phyloP scores from a whole-genome alignment of 352 stramenopile genomes.

The Phytophthora constricta region DNA sequence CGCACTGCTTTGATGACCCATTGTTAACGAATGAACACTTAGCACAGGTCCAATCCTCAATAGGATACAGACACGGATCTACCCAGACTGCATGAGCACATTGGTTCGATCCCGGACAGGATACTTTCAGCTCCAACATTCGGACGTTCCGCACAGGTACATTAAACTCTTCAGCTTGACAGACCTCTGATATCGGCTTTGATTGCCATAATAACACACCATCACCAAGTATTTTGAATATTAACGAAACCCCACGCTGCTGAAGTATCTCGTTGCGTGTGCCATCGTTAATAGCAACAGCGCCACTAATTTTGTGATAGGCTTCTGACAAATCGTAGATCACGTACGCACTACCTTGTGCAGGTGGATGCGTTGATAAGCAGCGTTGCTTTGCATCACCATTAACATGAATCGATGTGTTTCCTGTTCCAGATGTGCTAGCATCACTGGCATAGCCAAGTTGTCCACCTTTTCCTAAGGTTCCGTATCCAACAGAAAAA shows the following conservation, averaged over 20 bases:
- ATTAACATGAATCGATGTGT: constrained; percentile 55
- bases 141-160: constrained; percentile 62
- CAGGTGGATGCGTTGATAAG: constrained; percentile 81
- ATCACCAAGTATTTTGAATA: constrained; percentile 81
- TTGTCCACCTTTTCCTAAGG: constrained; percentile 74
- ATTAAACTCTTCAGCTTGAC: constrained; percentile 61
- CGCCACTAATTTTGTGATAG: constrained; percentile 60
- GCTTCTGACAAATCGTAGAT: constrained; percentile 81
- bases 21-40: constrained; percentile 81
- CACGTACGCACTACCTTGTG: constrained; percentile 74
- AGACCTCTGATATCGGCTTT: constrained; percentile 50
- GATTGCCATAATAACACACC: constrained; percentile 79
- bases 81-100: constrained; percentile 85
- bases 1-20: constrained; percentile 53
- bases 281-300: constrained; percentile 82
- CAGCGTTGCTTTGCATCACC: constrained; percentile 75
- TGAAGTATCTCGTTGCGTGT: constrained; percentile 62
- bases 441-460: constrained; percentile 78
- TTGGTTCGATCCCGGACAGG: constrained; percentile 77
- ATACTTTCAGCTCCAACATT: constrained; percentile 79
- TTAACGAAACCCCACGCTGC: constrained; percentile 56
- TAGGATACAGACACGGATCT: constrained; percentile 67
- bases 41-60: constrained; percentile 76
- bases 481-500: constrained; percentile 80
- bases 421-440: constrained; percentile 22